phyloP scores from a whole-genome alignment of 139 green algal genomes.

The Cymbomonas tetramitiformis region DNA sequence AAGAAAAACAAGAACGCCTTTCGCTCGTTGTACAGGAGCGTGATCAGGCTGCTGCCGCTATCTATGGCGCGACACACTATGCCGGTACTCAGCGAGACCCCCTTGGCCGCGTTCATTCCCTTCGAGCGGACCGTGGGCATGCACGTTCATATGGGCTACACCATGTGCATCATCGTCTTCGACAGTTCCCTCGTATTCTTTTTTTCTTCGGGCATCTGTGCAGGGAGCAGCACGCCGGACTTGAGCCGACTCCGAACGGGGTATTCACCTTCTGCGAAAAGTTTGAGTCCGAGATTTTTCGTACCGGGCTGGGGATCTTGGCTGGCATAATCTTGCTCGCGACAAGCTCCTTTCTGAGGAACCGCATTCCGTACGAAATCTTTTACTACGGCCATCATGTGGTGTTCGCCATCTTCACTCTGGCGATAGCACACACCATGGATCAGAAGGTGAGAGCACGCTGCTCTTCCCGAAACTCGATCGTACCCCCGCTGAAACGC shows the following conservation, averaged over 20 bases:
- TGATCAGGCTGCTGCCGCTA: conserved; percentile 5
- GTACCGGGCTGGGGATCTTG: conserved; percentile 4
- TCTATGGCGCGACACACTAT: conserved; percentile 1
- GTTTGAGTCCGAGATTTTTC: conserved; percentile 8
- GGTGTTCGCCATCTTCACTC: conserved; percentile 4
- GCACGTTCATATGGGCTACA: conserved; percentile 7
- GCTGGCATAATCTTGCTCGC: conserved; percentile 1
- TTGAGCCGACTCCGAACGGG: background rate
- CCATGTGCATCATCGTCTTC: conserved; percentile 8
- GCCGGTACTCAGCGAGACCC: background rate
- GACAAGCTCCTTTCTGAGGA: background rate
- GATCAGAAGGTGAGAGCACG: no score
- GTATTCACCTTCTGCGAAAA: conserved; percentile 9
- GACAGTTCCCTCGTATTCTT: conserved; percentile 4
- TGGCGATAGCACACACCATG: conserved; percentile 13
- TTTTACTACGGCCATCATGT: conserved; percentile 12
- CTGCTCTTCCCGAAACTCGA: no score
- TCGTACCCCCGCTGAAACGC: no score
- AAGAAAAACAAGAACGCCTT: background rate
- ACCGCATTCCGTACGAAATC: conserved; percentile 4
- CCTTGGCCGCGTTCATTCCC: background rate
- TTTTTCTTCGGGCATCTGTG: conserved; percentile 7
- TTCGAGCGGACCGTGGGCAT: background rate
- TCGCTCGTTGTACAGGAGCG: background rate
- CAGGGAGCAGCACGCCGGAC: background rate